Conservation (phyloP, 116 monocot species). For the Cymodocea nodosa region DNA sequence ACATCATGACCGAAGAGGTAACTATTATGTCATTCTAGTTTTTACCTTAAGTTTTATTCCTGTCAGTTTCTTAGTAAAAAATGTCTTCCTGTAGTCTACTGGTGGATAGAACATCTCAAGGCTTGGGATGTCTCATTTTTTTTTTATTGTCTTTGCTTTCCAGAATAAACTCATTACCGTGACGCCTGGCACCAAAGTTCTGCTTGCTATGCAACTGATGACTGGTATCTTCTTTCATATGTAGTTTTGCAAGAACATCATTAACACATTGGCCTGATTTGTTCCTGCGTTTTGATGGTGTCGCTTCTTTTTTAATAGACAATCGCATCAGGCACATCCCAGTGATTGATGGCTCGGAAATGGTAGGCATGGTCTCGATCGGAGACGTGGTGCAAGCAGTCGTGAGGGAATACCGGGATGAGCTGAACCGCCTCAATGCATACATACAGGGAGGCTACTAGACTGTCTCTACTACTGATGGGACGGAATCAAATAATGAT, state of each 20-base stretch:
- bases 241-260: neutral
- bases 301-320: slow-evolving; percentile 25
- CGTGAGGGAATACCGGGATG: slow-evolving; percentile 77
- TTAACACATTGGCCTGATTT: neutral
- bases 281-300: neutral
- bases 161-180: slow-evolving; percentile 98
- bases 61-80: neutral
- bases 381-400: slow-evolving; percentile 94
- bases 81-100: neutral
- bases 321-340: slow-evolving; percentile 91
- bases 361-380: slow-evolving; percentile 95
- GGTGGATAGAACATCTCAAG: slow-evolving; percentile 12
- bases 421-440: slow-evolving; percentile 76
- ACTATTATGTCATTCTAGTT: neutral
- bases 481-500: too few relatives aligned
- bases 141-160: neutral
- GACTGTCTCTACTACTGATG: neutral
- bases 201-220: slow-evolving; percentile 97
- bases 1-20: slow-evolving; percentile 99
- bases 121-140: slow-evolving; percentile 52
- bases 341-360: slow-evolving; percentile 52
- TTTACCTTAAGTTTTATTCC: neutral
- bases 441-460: slow-evolving; percentile 94
- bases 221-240: slow-evolving; percentile 39
- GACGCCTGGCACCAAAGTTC: slow-evolving; percentile 72